A percentile compares a stretch with the other conserved stretches of the same genome.
phyloP scores from a whole-genome alignment of 192 early-diverging fungal species.

The Coemansia sp. region DNA sequence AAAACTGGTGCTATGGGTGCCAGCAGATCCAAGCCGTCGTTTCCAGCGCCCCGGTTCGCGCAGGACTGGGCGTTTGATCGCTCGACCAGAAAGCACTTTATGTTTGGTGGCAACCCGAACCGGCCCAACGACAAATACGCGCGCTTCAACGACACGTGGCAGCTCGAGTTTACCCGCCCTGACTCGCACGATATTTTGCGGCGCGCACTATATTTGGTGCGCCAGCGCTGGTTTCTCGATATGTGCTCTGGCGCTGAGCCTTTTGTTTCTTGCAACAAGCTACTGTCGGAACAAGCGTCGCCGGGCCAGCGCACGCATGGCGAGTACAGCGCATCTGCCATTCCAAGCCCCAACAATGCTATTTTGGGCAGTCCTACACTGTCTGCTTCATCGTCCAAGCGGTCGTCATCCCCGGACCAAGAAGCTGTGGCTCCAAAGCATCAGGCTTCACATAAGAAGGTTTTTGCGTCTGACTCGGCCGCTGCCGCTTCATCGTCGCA shows the following conservation, averaged over 20 bases:
- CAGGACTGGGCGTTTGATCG: slow-evolving; percentile 89
- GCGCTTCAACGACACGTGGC: slow-evolving; percentile 54
- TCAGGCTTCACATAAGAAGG: slow-evolving; percentile 10
- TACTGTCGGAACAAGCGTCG: background rate
- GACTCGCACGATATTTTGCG: slow-evolving; percentile 67
- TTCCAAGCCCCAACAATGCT: slow-evolving; percentile 43
- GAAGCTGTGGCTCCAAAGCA: background rate
- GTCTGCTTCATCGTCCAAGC: slow-evolving; percentile 9
- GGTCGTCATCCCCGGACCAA: slow-evolving; percentile 6
- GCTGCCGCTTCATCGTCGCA: background rate
- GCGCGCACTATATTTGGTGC: slow-evolving; percentile 71
- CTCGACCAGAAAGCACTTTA: slow-evolving; percentile 66
- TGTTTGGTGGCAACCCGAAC: slow-evolving; percentile 93
- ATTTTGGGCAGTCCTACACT: slow-evolving; percentile 11
- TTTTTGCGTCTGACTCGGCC: background rate
- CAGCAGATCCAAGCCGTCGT: background rate
- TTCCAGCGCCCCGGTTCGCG: slow-evolving; percentile 79
- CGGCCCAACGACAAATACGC: slow-evolving; percentile 44
- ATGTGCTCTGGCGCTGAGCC: slow-evolving; percentile 58
- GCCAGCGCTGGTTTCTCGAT: slow-evolving; percentile 79
- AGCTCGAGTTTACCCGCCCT: slow-evolving; percentile 49
- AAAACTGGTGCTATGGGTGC: background rate
- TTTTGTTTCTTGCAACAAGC: background rate
- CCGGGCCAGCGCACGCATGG: background rate
- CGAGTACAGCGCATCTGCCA: slow-evolving; percentile 40